Base-by-base conservation (phyloP, 805 yeast species). In the Phaffomyces antillensis region DNA sequence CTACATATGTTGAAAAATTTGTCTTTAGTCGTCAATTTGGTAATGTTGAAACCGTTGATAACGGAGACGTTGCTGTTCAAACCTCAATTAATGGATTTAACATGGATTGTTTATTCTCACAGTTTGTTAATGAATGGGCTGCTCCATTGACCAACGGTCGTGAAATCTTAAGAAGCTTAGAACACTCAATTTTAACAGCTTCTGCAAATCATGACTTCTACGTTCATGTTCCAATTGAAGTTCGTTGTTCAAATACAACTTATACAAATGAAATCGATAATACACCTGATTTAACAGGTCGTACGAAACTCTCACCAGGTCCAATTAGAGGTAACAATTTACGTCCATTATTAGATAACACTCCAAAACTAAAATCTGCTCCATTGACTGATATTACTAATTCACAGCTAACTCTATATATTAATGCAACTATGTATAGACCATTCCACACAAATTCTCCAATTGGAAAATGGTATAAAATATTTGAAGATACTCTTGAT, bases 71-170 rank as follows among this genome's bases (percentile, higher is more conserved):
- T 40, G 84, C 86, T 3, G 87, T 90, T 11, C 88, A 83, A 56
- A 75, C 77, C 47, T 83, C 96, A 4, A 91, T 86, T 38, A 86
- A 84, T 47, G 96, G 91, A 7, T 77, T 91, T 57, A 88, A 86
- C 63, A 87, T 91, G 96, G 98, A 93, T 68, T 93, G 98, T 63
- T 69, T 91, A 53, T 91, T 88, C 64, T 81, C 89, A 37, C 99
- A 91, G 64, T 90, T 81, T 65, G 98, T 91, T 41, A 81, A 90
- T 60, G 99, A 91, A 67, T 91, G 98, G 98, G 89, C 93, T n/a
- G 78, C 95, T 40, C 98, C 98, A 18, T 67, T 91, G 58, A 73
- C 67, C 23, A 75, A 79, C 51, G 97, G 97, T 6, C 82, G 82
- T 8, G 83, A 79, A 42, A 81, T 84, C 17, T 72, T 90, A 51